Evolutionary conservation across 2,329 filamentous ascomycete species (phyloP).

Genomic region (Fusarium brevicatenulatum): DNA sequence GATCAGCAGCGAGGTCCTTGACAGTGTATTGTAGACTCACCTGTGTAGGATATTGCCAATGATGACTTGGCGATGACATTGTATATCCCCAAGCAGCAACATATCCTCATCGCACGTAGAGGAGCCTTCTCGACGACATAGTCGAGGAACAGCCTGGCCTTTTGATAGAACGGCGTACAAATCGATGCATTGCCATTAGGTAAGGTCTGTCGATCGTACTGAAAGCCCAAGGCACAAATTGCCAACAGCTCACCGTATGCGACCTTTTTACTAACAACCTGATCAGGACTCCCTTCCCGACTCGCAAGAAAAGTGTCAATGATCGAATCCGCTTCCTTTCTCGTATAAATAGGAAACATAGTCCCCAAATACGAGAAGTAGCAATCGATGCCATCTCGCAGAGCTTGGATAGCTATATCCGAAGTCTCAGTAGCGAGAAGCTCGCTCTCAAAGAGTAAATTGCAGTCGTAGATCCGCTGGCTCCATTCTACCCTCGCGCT

Average conservation of each 20-base stretch:
- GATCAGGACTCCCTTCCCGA: rapidly evolving
- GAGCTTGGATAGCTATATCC: rapidly evolving
- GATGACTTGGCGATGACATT: background rate
- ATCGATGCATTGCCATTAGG: rapidly evolving
- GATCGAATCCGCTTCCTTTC: rapidly evolving
- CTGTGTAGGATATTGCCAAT: background rate
- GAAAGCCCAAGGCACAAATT: background rate
- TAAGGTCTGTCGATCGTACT: background rate
- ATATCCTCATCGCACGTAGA: background rate
- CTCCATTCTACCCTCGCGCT: rapidly evolving
- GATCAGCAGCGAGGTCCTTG: no score
- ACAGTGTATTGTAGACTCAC: no score
- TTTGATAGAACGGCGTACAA: background rate
- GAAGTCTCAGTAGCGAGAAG: rapidly evolving
- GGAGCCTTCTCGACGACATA: background rate
- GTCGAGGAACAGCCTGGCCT: background rate
- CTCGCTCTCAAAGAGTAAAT: background rate
- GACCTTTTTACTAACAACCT: rapidly evolving
- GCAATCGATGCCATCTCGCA: background rate
- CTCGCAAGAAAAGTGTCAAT: background rate
- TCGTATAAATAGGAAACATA: background rate
- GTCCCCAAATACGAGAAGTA: background rate
- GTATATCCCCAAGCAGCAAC: background rate
- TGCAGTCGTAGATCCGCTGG: background rate
- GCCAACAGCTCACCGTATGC: background rate